Evolutionary conservation across 345 rosid species (phyloP).

Genomic region (Turritis glabra): DNA sequence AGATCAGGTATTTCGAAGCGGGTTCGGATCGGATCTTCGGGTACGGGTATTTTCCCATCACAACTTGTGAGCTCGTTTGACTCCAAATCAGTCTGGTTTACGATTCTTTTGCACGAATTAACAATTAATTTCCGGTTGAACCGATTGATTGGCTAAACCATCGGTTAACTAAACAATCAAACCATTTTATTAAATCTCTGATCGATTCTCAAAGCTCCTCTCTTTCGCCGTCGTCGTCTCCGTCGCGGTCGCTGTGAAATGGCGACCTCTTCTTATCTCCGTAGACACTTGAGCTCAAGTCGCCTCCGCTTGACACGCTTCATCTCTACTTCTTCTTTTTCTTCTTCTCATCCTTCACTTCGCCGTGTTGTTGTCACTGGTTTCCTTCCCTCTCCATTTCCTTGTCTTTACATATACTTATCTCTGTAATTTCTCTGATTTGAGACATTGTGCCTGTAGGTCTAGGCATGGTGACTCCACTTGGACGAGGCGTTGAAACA

Average conservation of each 20-base stretch:
- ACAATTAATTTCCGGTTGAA: not conserved
- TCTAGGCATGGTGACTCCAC: constrained; percentile 83
- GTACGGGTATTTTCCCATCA: too few relatives aligned
- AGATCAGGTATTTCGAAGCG: too few relatives aligned
- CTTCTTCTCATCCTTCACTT: constrained; percentile 42
- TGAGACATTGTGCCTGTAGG: constrained; percentile 38
- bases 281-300: constrained; percentile 37
- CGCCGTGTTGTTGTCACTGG: constrained; percentile 95
- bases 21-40: too few relatives aligned
- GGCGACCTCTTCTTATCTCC: constrained; percentile 48
- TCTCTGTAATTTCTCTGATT: not conserved
- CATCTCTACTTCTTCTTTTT: constrained; percentile 44
- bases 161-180: constrained; percentile 11
- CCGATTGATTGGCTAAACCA: not conserved
- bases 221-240: constrained; percentile 3
- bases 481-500: constrained; percentile 76
- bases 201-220: too few relatives aligned
- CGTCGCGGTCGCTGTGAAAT: constrained; percentile 33
- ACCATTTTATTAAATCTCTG: too few relatives aligned
- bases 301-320: constrained; percentile 35
- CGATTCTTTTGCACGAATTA: not conserved
- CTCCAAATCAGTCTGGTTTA: not conserved
- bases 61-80: too few relatives aligned
- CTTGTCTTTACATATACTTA: not conserved
- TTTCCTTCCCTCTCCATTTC: constrained; percentile 29